A percentile compares a stretch with the other conserved stretches of the same genome.
Conservation (phyloP, 2,329 filamentous ascomycete species). For the Gnomoniopsis smithogilvyi region DNA sequence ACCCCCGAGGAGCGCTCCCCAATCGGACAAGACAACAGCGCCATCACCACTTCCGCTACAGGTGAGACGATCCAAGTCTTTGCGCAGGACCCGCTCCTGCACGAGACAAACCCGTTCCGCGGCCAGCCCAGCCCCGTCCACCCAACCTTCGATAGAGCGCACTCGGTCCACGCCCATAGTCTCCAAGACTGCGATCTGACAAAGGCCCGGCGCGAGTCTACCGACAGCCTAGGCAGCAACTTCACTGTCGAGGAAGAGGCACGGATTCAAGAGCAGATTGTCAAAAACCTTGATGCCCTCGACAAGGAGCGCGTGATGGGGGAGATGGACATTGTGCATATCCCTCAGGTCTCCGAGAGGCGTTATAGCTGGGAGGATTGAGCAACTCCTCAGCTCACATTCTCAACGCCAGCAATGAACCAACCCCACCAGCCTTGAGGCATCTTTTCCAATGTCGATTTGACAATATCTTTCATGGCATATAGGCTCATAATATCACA, state of each 20-base stretch:
- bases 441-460: neutral
- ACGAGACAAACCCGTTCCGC: conserved; percentile 9
- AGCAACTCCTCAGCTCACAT: neutral
- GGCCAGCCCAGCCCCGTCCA: conserved; percentile 9
- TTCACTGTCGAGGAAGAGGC: conserved; percentile 53
- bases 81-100: conserved; percentile 23
- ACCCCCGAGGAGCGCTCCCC: neutral
- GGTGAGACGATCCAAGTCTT: conserved; percentile 24
- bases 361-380: conserved; percentile 50
- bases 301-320: conserved; percentile 41
- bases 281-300: conserved; percentile 17
- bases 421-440: neutral
- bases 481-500: too few relatives aligned
- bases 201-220: conserved; percentile 23
- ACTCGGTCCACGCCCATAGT: neutral
- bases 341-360: conserved; percentile 47
- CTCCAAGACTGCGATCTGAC: neutral
- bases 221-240: conserved; percentile 53
- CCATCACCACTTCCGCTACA: neutral
- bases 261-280: conserved; percentile 20
- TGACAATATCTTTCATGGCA: neutral
- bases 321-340: conserved; percentile 44
- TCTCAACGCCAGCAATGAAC: neutral
- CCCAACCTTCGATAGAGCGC: conserved; percentile 11
- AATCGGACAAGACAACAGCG: neutral